phyloP scores from a whole-genome alignment of 495 filamentous ascomycete genomes.

The Saxophila tyrrhenica region DNA sequence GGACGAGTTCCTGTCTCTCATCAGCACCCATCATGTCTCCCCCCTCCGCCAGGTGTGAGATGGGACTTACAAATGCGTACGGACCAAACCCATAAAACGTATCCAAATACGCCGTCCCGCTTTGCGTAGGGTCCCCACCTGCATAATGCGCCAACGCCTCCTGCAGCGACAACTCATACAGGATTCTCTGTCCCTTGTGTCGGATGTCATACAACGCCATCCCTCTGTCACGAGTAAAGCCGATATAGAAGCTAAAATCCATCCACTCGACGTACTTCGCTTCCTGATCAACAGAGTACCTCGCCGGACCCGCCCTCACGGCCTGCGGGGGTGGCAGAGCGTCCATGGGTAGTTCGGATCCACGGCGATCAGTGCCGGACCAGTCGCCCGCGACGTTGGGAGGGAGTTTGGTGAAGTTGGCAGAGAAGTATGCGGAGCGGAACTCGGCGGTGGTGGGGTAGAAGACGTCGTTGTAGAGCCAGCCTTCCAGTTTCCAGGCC shows the following conservation, averaged over 20 bases:
- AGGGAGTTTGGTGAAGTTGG: constrained; percentile 34
- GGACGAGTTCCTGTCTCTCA: constrained; percentile 27
- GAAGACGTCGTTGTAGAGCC: constrained; percentile 40
- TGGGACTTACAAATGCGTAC: constrained; percentile 23
- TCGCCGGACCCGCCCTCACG: constrained; percentile 29
- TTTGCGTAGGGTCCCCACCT: constrained; percentile 32
- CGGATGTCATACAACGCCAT: constrained; percentile 37
- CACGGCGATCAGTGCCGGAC: constrained; percentile 29
- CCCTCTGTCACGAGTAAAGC: constrained; percentile 34
- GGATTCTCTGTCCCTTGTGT: constrained; percentile 40
- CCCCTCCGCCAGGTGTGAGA: too few relatives aligned
- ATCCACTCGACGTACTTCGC: constrained; percentile 40
- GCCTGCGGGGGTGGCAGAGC: constrained; percentile 27
- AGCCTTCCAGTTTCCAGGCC: constrained; percentile 36
- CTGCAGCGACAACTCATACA: constrained; percentile 44
- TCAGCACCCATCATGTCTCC: not conserved
- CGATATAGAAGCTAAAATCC: constrained; percentile 41
- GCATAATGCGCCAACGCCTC: constrained; percentile 46
- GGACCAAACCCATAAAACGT: constrained; percentile 37
- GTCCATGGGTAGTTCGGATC: constrained; percentile 29
- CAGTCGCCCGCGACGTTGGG: constrained; percentile 36
- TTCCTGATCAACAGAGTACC: constrained; percentile 36
- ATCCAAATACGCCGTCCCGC: constrained; percentile 34
- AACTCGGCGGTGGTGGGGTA: constrained; percentile 38
- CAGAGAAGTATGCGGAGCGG: constrained; percentile 29